Conservation (phyloP, 306 rosid species). For the Rosa rugosa region DNA sequence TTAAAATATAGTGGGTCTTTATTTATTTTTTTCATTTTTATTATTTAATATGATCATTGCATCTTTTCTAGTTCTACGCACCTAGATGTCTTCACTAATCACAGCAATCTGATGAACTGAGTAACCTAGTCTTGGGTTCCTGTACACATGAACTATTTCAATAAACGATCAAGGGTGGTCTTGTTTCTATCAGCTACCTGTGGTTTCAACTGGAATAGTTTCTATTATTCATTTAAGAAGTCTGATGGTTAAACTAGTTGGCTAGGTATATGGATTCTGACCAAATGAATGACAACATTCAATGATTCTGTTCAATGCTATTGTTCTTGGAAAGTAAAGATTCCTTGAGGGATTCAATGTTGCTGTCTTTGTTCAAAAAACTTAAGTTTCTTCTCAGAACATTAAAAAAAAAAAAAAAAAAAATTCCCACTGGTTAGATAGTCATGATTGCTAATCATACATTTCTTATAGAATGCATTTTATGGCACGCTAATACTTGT, state of each 20-base stretch:
- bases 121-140: neutral
- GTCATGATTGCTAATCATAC: neutral
- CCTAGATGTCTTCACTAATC: neutral
- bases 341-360: neutral
- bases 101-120: neutral
- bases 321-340: neutral
- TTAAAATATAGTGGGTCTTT: neutral
- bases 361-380: neutral
- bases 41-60: neutral
- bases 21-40: neutral
- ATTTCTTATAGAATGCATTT: neutral
- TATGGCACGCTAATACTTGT: conserved; percentile 20
- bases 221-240: neutral
- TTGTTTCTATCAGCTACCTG: conserved; percentile 4
- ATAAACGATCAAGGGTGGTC: neutral
- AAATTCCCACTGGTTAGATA: neutral
- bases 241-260: neutral
- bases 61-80: too few species aligned
- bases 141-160: neutral
- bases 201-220: conserved; percentile 20
- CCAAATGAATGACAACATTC: neutral
- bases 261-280: neutral
- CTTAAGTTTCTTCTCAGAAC: neutral
- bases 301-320: neutral
- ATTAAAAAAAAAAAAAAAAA: neutral